Evolutionary conservation across 331 rosid genomes (phyloP), one percentile per base, ranked within the genome.

Genomic region (Quercus phellos): DNA sequence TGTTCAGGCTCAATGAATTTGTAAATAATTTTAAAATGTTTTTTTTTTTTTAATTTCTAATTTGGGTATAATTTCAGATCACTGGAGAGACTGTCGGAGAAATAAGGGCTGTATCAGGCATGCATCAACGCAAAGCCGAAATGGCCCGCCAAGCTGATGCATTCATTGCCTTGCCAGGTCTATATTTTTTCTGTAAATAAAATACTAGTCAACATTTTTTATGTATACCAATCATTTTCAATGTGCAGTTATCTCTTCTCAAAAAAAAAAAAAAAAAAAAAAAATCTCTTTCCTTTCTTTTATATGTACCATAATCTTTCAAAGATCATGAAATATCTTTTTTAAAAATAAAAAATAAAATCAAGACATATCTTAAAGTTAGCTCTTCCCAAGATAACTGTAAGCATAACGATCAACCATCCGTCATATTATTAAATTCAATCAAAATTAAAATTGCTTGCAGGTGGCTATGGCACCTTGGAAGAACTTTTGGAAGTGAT

Each of bases 81-180:
- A 91, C 94, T 3, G 98, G 97, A 73, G 98, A 88, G 59, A 83
- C 88, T 0, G 90, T 94, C 1, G 97, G 98, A 82, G 98, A 94
- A 89, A 88, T 94, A 32, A 85, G 83, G 81, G 91, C 89, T 26
- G 98, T 94, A 10, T 84, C 93, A 3, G 87, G 88, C 63, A 92
- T 94, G 98, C 98, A 94, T 79, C 97, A 92, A 87, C 97, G 98
- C 76, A 94, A 94, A 51, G 98, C 98, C 0, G 97, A 92, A 80
- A 92, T 94, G 98, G 93, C 96, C 27, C 73, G 90, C 76, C 94
- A 90, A 80, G 97, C 97, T 0, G 97, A 91, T 71, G 97, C 96
- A 13, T 94, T 94, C 12, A 88, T 94, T 78, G 98, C 98, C 71
- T 73, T 91, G 80, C 97, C 98, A 80, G 97, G 97, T 94, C 76